Evolutionary conservation across 192 early-diverging fungal genomes (phyloP), one percentile per base, ranked within the genome.

Genomic region (Coemansia sp.): DNA sequence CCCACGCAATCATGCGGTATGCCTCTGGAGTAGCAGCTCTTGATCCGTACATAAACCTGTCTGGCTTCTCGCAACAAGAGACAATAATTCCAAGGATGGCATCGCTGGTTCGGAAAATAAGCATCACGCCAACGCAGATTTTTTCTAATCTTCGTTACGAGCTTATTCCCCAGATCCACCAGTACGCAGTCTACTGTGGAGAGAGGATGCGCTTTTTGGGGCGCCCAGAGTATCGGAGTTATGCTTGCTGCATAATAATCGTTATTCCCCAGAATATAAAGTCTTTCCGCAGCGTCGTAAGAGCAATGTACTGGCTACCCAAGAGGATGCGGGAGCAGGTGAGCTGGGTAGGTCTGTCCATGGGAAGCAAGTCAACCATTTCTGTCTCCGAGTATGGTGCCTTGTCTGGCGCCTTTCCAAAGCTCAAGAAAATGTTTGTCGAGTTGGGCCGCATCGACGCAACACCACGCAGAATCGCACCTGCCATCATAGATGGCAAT

Each of bases 351-450:
- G 61, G 61, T 0, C 23, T 71, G 57, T 59, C 57, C 18, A 57
- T 71, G 68, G 50, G 44, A 14, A 42, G 23, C 4, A 8, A 12
- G 13, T 27, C 62, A 2, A 24, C 45, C 17, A 44, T 71, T 0
- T 71, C 68, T 2, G 40, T 40, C 37, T 71, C 68, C 6, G 68
- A 71, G 53, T 64, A 57, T 34, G 62, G 68, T 12, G 57, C 68
- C 12, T 48, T 71, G 30, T 52, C 53, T 0, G 57, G 38, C 37
- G 62, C 62, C 9, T 71, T 71, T 23, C 68, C 68, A 10, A 57
- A 42, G 4, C 38, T 63, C 22, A 19, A 19, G 8, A 19, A 24
- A 0, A 10, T 71, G 25, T 54, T 25, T 15, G 47, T 51, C 12
- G 68, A 71, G 34, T 9, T 71, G 18, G 57, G 39, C 0, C 4